phyloP scores from a whole-genome alignment of 78 protist species.

The Cavenderia fasciculata region DNA sequence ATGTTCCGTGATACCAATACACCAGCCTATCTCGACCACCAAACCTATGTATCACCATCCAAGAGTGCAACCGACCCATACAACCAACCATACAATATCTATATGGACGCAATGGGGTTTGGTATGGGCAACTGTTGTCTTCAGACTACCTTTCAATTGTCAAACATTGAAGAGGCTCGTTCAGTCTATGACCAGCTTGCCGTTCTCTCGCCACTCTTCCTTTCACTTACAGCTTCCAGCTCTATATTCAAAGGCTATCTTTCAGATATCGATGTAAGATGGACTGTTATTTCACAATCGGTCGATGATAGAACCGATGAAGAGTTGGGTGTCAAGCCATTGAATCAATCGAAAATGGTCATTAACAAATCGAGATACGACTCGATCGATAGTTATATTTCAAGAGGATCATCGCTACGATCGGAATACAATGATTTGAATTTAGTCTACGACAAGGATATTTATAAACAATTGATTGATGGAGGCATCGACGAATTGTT shows the following conservation, averaged over 20 bases:
- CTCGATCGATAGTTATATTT: conserved; percentile 83
- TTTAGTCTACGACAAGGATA: conserved; percentile 59
- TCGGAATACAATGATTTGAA: conserved; percentile 83
- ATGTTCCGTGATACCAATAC: conserved; percentile 90
- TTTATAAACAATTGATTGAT: conserved; percentile 57
- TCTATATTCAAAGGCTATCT: conserved; percentile 93
- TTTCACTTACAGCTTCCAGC: conserved; percentile 91
- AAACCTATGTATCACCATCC: neutral
- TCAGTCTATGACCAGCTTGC: conserved; percentile 93
- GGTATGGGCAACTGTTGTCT: conserved; percentile 99
- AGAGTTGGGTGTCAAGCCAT: conserved; percentile 85
- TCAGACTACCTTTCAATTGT: conserved; percentile 94
- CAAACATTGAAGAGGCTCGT: conserved; percentile 90
- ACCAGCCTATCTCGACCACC: conserved; percentile 21
- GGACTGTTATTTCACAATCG: conserved; percentile 91
- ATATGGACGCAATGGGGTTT: conserved; percentile 98
- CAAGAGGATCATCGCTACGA: neutral
- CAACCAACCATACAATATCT: conserved; percentile 78
- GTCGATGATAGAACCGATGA: conserved; percentile 95
- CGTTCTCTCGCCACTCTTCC: conserved; percentile 75
- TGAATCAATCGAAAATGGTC: conserved; percentile 3
- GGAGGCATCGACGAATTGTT: conserved; percentile 86
- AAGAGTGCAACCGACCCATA: neutral
- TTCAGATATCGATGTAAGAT: conserved; percentile 94
- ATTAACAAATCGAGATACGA: conserved; percentile 92